A percentile compares a stretch with the other conserved stretches of the same genome.
Conservation (phyloP, 352 stramenopile species). For the Globisporangium nagaii region DNA sequence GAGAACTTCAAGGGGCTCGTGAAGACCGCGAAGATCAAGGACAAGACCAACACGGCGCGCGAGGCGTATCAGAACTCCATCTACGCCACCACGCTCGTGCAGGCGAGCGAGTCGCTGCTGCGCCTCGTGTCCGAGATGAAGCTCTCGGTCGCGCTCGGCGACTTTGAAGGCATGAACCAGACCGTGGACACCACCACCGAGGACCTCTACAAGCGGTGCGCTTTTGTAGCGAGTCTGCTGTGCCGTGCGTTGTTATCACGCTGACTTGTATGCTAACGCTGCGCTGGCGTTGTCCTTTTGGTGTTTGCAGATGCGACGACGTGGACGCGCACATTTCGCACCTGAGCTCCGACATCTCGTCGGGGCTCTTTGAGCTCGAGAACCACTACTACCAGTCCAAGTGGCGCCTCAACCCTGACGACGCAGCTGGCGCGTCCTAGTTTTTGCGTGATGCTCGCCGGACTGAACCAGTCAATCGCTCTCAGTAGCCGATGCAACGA, state of each 20-base stretch:
- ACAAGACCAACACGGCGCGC: conserved; percentile 74
- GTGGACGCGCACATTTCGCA: conserved; percentile 75
- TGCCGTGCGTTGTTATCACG: too few species aligned
- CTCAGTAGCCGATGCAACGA: neutral
- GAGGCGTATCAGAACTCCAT: conserved; percentile 79
- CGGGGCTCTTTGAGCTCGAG: conserved; percentile 76
- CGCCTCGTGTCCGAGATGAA: conserved; percentile 84
- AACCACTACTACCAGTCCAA: conserved; percentile 84
- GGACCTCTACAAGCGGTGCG: conserved; percentile 60
- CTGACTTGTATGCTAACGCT: too few species aligned
- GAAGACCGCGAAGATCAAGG: conserved; percentile 78
- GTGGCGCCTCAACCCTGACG: conserved; percentile 38
- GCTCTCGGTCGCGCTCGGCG: conserved; percentile 64
- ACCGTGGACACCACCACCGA: conserved; percentile 70
- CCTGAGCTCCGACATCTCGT: conserved; percentile 73
- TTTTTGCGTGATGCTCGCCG: too few species aligned
- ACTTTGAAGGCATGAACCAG: conserved; percentile 86
- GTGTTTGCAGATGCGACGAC: conserved; percentile 51
- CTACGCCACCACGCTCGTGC: conserved; percentile 75
- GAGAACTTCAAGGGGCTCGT: conserved; percentile 85
- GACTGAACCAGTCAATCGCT: too few species aligned
- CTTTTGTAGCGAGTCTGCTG: neutral
- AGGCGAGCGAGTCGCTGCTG: conserved; percentile 75
- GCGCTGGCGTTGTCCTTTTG: neutral
- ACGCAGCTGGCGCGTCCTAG: neutral